Evolutionary conservation across 345 rosid genomes (phyloP).

Genomic region (Fremontodendron californicum): DNA sequence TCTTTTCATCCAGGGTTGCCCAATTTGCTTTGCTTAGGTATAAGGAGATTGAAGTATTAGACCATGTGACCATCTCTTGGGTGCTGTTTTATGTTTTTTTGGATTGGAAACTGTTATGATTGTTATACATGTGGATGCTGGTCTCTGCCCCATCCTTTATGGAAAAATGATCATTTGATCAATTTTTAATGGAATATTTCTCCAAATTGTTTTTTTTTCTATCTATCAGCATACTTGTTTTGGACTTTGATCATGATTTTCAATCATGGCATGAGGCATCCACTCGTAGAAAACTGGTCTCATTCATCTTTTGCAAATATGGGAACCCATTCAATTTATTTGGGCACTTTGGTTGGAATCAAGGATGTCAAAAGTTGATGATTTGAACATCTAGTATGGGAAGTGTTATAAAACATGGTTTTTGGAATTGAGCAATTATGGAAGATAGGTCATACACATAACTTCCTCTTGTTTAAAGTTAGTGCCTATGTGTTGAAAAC

Average conservation of each 20-base stretch:
- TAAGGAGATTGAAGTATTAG: not conserved
- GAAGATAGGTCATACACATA: not conserved
- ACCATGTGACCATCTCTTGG: not conserved
- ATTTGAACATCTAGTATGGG: not conserved
- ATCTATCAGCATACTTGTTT: not conserved
- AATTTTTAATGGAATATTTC: no score
- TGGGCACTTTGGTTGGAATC: not conserved
- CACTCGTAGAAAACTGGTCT: not conserved
- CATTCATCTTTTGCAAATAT: not conserved
- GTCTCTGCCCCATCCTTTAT: not conserved
- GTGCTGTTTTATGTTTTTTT: not conserved
- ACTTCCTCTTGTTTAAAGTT: not conserved
- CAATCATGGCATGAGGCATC: not conserved
- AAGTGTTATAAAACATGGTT: not conserved
- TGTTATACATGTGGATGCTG: not conserved
- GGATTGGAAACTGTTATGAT: no score
- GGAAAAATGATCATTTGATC: not conserved
- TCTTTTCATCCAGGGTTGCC: not conserved
- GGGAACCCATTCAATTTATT: not conserved
- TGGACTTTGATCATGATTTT: not conserved
- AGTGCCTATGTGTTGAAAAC: no score
- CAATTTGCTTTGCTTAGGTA: not conserved
- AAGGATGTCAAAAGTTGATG: not conserved
- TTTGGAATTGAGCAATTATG: not conserved
- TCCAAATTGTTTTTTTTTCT: not conserved